Percentiles rank a stretch among this genome's conserved stretches.
Conservation (phyloP, 345 rosid genomes). For the Euclidium syriacum region DNA sequence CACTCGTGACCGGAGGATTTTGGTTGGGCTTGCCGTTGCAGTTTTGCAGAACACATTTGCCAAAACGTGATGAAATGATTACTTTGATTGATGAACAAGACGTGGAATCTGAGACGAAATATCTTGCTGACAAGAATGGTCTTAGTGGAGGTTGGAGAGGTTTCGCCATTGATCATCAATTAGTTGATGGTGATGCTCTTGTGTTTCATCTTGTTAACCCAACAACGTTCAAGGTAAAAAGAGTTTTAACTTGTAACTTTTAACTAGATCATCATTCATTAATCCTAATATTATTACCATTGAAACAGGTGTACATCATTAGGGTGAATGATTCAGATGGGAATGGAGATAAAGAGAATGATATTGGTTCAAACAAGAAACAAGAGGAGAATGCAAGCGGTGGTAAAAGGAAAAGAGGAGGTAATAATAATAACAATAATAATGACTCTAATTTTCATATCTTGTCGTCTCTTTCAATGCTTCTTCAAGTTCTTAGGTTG, state of each 20-base stretch:
- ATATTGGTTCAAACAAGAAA: background rate
- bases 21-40: conserved; percentile 65
- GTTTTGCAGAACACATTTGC: conserved; percentile 52
- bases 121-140: conserved; percentile 44
- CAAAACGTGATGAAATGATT: conserved; percentile 40
- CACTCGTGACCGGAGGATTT: conserved; percentile 55
- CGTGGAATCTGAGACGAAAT: conserved; percentile 36
- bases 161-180: conserved; percentile 45
- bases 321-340: conserved; percentile 13
- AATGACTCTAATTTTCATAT: background rate
- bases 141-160: conserved; percentile 74
- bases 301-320: conserved; percentile 32
- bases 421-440: conserved; percentile 8
- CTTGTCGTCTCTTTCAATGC: background rate
- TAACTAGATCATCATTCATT: no score
- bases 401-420: conserved; percentile 26
- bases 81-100: conserved; percentile 49
- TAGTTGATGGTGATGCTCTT: conserved; percentile 53
- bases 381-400: conserved; percentile 8
- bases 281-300: no score
- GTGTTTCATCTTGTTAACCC: conserved; percentile 53
- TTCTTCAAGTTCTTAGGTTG: background rate
- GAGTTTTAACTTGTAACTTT: no score
- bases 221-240: conserved; percentile 54
- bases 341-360: background rate